A percentile compares a stretch with the other conserved stretches of the same genome.
Evolutionary conservation across 2,329 filamentous ascomycete species (phyloP).

Genomic region (Stagonosporopsis rhizophila): DNA sequence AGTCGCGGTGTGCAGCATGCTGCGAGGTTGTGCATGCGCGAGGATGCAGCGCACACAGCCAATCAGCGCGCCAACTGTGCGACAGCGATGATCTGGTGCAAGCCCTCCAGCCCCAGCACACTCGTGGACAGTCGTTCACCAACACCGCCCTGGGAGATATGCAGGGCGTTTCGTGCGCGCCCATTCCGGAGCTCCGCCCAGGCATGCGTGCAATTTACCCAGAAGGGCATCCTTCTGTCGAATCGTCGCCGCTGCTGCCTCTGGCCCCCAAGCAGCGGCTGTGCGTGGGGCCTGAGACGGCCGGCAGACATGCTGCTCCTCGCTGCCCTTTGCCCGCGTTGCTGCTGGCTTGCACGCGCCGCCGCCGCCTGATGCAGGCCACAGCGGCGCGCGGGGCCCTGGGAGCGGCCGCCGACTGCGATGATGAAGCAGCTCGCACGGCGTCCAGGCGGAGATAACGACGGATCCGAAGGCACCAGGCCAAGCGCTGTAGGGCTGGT

Average conservation of each 20-base stretch:
- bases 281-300: conserved; percentile 9
- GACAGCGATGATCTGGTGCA: conserved; percentile 18
- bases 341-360: not conserved
- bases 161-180: conserved; percentile 17
- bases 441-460: conserved; percentile 30
- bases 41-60: conserved; percentile 22
- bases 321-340: not conserved
- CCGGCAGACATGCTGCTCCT: conserved; percentile 3
- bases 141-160: conserved; percentile 20
- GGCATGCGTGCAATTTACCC: conserved; percentile 18
- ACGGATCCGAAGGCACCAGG: conserved; percentile 24
- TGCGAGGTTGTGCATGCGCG: conserved; percentile 35
- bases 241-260: conserved; percentile 8
- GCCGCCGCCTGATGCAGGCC: conserved; percentile 2
- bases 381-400: conserved; percentile 2
- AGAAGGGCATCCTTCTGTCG: conserved; percentile 8
- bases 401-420: conserved; percentile 4
- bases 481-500: conserved; percentile 38
- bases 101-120: conserved; percentile 17
- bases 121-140: conserved; percentile 18
- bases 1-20: conserved; percentile 32
- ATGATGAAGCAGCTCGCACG: conserved; percentile 16
- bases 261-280: conserved; percentile 15
- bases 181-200: conserved; percentile 21
- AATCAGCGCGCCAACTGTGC: conserved; percentile 10